A percentile compares a stretch with the other conserved stretches of the same genome.
Evolutionary conservation across 768 basidiomycete genomes (phyloP).

Genomic region (Favolaschia claudopus): DNA sequence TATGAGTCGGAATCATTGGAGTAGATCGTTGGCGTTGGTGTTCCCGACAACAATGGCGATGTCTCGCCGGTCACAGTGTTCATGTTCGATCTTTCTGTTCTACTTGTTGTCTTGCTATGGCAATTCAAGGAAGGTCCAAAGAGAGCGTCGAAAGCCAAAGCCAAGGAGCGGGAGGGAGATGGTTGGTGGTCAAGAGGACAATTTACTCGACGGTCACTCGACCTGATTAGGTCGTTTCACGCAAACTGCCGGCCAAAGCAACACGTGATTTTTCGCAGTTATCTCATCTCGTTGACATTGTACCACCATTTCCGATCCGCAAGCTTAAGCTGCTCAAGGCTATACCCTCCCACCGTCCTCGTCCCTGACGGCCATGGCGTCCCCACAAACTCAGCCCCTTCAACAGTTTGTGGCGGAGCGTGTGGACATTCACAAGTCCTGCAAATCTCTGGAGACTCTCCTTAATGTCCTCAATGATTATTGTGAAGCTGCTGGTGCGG

Average conservation of each 20-base stretch:
- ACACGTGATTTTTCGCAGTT: no score
- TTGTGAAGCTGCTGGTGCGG: constrained; percentile 70
- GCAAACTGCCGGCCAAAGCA: no score
- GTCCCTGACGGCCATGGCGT: constrained; percentile 31
- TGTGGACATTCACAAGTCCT: constrained; percentile 79
- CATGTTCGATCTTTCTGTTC: background rate
- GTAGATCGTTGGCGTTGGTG: constrained; percentile 9
- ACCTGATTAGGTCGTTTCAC: no score
- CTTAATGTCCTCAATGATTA: constrained; percentile 76
- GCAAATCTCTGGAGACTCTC: constrained; percentile 76
- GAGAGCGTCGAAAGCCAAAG: no score
- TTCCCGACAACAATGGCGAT: constrained; percentile 17
- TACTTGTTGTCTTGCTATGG: no score
- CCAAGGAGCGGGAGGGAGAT: no score
- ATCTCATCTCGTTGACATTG: no score
- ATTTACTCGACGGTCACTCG: no score
- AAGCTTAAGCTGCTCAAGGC: no score
- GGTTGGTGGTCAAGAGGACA: no score
- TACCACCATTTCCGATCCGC: no score
- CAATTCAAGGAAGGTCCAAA: background rate
- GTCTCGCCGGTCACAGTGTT: constrained; percentile 15
- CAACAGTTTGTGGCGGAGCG: constrained; percentile 66
- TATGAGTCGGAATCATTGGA: constrained; percentile 14
- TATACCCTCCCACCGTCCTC: constrained; percentile 19
- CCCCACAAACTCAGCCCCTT: constrained; percentile 19